Evolutionary conservation across 2,329 filamentous ascomycete species (phyloP), one percentile per base, ranked within the genome.

Genomic region (Hypocrella siamensis): DNA sequence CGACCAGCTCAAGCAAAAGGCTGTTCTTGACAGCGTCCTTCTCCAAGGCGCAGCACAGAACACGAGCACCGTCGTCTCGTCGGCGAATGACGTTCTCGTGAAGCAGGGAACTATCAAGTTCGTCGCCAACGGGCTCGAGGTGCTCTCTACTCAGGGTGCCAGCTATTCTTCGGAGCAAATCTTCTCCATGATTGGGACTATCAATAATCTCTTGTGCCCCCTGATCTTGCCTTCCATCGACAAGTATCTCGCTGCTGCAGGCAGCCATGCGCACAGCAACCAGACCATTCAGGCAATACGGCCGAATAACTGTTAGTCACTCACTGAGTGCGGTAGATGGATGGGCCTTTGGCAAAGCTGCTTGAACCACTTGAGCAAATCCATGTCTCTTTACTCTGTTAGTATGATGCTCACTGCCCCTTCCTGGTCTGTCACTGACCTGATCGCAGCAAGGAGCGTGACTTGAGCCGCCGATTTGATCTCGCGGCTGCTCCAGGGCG

Each of bases 1-100:
- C 16, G 36, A 41, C 31, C 38, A 41, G 30, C 34, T 40, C 9
- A 31, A 8, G 6, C 38, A 41, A 12, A 41, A 41, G 33, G 38
- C 35, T 7, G 36, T 40, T 16, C 34, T 41, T 8, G 39, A 41
- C 12, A 21, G 25, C 9, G 14, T 31, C 16, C 37, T 39, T 17
- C 28, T 33, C 16, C 19, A 26, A 11, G 24, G 29, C 12, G 12
- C 19, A 10, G 17, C 12, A 9, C 10, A 24, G 19, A 19, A 24
- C 27, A 15, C 27, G 7, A 35, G 35, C 24, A 19, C 27, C 12
- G 10, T 16, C 8, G 34, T 41, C 17, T 27, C 19, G 5, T 17
- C 31, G 4, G 39, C 39, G 5, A 24, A 41, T 31, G 17, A 33
- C 10, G 31, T 33, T 15, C 32, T 41, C 16, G 34, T 17, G 12